Evolutionary conservation across 768 basidiomycete species (phyloP).

Genomic region (Gymnopilus dilepis): DNA sequence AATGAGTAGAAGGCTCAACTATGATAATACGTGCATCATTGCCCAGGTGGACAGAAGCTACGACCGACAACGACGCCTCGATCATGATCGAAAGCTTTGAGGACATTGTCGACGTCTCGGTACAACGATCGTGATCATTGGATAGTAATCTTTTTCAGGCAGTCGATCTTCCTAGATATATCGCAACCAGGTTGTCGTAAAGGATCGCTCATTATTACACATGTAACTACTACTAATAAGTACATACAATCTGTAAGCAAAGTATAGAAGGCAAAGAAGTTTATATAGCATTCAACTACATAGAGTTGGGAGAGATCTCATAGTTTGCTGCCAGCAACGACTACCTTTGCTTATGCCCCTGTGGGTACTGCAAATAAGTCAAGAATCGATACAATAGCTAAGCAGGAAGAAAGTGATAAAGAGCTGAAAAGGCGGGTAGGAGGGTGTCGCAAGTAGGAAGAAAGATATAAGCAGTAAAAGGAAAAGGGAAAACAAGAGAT

Average conservation of each 20-base stretch:
- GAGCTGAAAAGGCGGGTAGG: neutral
- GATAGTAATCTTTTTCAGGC: too few relatives aligned
- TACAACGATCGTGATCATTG: too few relatives aligned
- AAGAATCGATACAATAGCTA: neutral
- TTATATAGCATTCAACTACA: neutral
- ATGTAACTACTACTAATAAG: conserved; percentile 4
- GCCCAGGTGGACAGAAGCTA: neutral
- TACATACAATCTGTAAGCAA: conserved; percentile 1
- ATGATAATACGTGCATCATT: too few relatives aligned
- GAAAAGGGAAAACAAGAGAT: neutral
- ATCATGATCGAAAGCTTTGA: neutral
- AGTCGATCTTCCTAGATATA: too few relatives aligned
- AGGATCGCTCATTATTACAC: neutral
- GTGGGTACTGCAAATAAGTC: neutral
- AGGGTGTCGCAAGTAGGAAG: neutral
- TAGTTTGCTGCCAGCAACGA: too few relatives aligned
- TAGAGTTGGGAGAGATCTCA: neutral
- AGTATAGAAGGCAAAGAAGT: neutral
- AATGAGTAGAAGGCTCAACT: neutral
- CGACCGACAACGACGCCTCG: neutral
- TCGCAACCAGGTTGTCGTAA: too few relatives aligned
- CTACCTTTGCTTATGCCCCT: neutral
- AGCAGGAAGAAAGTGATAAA: neutral
- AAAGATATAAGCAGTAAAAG: neutral
- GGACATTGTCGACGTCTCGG: neutral